These are phyloP conservation scores for Gossypium ekmanianum DNA, from an alignment of 345 rosid genomes.

Conservation along the genomic window DNA sequence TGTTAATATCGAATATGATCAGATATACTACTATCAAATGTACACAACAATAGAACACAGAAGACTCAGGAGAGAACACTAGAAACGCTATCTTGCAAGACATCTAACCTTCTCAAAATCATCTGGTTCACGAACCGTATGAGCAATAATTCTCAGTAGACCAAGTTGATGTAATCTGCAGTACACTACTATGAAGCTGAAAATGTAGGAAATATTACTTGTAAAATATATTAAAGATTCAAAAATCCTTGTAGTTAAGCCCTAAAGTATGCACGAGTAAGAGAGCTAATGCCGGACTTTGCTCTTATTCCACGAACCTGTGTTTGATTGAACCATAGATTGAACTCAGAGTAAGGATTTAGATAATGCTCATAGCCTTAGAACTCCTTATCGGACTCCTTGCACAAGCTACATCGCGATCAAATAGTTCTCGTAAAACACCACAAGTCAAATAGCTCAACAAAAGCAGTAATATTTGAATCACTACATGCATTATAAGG, in stretches of 20 bases:
- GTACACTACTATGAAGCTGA: neutral
- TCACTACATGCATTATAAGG: no score
- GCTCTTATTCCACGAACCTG: neutral
- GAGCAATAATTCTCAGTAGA: neutral
- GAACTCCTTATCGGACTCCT: neutral
- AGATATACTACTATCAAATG: neutral
- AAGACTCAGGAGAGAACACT: neutral
- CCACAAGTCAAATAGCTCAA: neutral
- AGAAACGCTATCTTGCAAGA: neutral
- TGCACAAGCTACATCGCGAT: neutral
- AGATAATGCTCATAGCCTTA: neutral
- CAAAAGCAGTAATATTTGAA: neutral
- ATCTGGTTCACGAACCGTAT: neutral
- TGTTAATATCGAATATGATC: no score
- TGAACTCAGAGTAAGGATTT: neutral
- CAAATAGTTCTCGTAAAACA: neutral
- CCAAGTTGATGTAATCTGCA: neutral
- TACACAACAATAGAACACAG: neutral
- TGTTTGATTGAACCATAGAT: neutral
- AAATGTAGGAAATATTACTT: neutral
- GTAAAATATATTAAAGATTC: neutral
- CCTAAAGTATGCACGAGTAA: neutral
- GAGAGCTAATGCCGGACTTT: neutral
- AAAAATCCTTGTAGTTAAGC: neutral
- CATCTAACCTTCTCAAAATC: neutral